phyloP scores from a whole-genome alignment of 202 grass and related monocot species.

The Alloteropsis angusta region DNA sequence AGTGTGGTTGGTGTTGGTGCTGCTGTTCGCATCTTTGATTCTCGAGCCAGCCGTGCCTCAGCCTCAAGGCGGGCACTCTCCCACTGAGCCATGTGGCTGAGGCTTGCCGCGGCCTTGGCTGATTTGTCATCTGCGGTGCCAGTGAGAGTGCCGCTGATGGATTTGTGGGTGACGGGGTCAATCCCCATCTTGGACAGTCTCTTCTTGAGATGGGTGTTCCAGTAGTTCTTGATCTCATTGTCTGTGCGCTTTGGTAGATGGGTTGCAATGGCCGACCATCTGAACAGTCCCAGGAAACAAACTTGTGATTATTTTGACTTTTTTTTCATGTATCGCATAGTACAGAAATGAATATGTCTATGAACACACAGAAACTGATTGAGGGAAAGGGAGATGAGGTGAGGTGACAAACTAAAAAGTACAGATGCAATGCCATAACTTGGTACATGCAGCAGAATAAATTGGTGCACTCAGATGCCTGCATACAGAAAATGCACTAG shows the following conservation, averaged over 20 bases:
- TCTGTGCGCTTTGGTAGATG: conserved; percentile 85
- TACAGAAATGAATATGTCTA: background rate
- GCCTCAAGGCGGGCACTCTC: conserved; percentile 89
- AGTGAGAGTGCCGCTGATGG: conserved; percentile 41
- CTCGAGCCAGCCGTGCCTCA: conserved; percentile 71
- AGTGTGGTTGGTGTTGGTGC: conserved; percentile 8
- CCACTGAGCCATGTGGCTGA: conserved; percentile 98
- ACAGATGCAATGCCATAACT: conserved; percentile 1
- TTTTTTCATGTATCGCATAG: background rate
- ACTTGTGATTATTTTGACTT: background rate
- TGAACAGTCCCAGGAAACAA: conserved; percentile 35
- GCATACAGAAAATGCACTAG: background rate
- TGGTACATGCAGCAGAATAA: background rate
- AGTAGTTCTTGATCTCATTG: conserved; percentile 98
- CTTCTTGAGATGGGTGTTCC: conserved; percentile 98
- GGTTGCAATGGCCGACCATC: conserved; percentile 88
- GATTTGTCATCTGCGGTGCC: conserved; percentile 33
- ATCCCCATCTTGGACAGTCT: conserved; percentile 85
- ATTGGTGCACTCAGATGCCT: background rate
- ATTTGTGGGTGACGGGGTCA: conserved; percentile 80
- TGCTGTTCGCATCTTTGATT: conserved; percentile 45
- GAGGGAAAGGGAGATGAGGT: background rate
- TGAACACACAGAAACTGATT: background rate
- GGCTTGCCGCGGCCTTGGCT: conserved; percentile 53
- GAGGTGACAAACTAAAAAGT: background rate